Percentiles rank a stretch among this genome's conserved stretches.
Conservation (phyloP, 805 yeast species). For the Komagataella populi region DNA sequence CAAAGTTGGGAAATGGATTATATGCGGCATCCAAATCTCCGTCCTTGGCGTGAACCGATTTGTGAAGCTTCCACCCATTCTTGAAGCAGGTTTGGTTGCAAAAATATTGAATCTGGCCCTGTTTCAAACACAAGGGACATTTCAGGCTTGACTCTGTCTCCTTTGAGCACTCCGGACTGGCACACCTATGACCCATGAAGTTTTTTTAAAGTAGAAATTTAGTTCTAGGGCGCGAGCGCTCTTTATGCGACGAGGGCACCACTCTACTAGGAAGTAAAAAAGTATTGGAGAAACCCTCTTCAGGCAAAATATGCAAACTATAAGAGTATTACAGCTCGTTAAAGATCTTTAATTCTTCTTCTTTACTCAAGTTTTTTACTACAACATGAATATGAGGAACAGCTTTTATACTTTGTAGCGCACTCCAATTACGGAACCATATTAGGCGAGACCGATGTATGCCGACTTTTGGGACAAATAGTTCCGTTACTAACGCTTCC, state of each 20-base stretch:
- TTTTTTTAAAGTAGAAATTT: neutral
- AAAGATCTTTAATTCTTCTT: slow-evolving; percentile 4
- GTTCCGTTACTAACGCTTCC: slow-evolving; percentile 28
- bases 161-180: slow-evolving; percentile 71
- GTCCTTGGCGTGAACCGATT: slow-evolving; percentile 42
- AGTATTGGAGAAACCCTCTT: neutral
- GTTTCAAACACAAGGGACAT: slow-evolving; percentile 86
- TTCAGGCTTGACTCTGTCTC: slow-evolving; percentile 61
- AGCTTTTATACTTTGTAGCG: slow-evolving; percentile 51
- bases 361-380: slow-evolving; percentile 24
- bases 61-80: slow-evolving; percentile 58
- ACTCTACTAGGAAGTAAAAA: too few species aligned
- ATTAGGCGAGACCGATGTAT: slow-evolving; percentile 23
- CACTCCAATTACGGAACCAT: slow-evolving; percentile 68
- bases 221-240: neutral
- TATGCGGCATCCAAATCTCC: slow-evolving; percentile 47
- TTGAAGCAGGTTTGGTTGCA: slow-evolving; percentile 81
- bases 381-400: slow-evolving; percentile 64
- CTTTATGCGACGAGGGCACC: too few species aligned
- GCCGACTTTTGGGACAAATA: slow-evolving; percentile 32
- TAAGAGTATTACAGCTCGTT: neutral
- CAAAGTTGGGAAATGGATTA: slow-evolving; percentile 77
- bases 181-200: neutral
- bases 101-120: slow-evolving; percentile 46
- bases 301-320: neutral